Conservation (phyloP, 2,329 filamentous ascomycete species). For the Stemphylium vesicarium region DNA sequence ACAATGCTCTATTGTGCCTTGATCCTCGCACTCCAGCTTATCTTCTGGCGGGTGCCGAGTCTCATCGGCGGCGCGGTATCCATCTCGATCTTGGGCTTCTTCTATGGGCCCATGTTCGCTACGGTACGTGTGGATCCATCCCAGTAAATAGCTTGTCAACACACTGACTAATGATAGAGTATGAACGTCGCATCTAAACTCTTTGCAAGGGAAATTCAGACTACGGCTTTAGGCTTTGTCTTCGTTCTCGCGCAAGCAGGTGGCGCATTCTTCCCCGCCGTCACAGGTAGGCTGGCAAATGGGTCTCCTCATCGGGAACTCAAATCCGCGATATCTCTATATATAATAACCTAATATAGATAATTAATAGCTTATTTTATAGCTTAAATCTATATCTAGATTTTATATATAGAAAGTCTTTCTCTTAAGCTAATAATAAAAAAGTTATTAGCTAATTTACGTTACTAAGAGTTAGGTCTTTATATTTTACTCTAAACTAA, state of each 20-base stretch:
- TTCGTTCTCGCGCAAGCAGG: constrained; percentile 65
- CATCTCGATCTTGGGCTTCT: constrained; percentile 63
- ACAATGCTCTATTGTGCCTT: constrained; percentile 61
- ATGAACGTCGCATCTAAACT: constrained; percentile 62
- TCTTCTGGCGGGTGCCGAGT: constrained; percentile 37
- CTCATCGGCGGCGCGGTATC: constrained; percentile 57
- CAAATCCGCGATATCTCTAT: too few relatives aligned
- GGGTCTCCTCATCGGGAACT: too few relatives aligned
- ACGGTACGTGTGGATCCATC: constrained; percentile 48
- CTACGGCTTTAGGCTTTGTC: constrained; percentile 60
- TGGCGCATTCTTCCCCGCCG: constrained; percentile 61
- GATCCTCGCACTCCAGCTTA: constrained; percentile 52
- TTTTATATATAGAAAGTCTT: too few relatives aligned
- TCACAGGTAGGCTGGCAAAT: constrained; percentile 65
- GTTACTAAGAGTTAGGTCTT: too few relatives aligned
- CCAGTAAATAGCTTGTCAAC: neutral
- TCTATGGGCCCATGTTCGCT: constrained; percentile 65
- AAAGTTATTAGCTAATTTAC: too few relatives aligned
- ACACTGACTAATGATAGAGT: constrained; percentile 48
- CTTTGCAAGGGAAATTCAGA: constrained; percentile 56
- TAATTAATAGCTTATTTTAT: too few relatives aligned
- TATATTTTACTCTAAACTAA: too few relatives aligned
- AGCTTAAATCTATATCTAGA: too few relatives aligned
- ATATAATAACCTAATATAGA: too few relatives aligned
- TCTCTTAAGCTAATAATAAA: too few relatives aligned